phyloP scores from a whole-genome alignment of 495 filamentous ascomycete genomes.

The Penicillium pancosmium region DNA sequence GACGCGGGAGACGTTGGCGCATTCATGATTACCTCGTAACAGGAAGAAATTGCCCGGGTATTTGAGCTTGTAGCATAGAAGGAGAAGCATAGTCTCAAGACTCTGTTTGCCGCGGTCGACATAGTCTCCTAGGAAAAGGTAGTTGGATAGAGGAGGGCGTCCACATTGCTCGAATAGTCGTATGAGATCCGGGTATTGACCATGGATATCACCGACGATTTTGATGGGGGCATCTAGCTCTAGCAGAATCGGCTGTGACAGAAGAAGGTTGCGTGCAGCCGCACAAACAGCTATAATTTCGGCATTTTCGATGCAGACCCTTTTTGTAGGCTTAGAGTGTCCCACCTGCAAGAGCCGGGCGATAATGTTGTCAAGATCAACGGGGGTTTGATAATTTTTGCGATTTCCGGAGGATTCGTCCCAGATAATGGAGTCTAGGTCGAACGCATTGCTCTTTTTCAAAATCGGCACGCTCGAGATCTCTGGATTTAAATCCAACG shows the following conservation, averaged over 20 bases:
- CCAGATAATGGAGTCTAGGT: constrained; percentile 18
- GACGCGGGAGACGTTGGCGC: constrained; percentile 95
- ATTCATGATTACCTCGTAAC: constrained; percentile 95
- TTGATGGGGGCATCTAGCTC: constrained; percentile 95
- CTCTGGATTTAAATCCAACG: background rate
- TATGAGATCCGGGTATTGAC: constrained; percentile 98
- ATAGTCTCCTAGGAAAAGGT: constrained; percentile 95
- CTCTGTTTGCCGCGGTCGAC: constrained; percentile 98
- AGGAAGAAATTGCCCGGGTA: constrained; percentile 99
- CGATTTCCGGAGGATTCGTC: constrained; percentile 14
- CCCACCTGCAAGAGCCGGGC: constrained; percentile 89
- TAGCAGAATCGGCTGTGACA: constrained; percentile 87
- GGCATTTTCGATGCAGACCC: constrained; percentile 93
- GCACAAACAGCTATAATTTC: constrained; percentile 93
- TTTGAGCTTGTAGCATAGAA: constrained; percentile 98
- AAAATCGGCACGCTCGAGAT: constrained; percentile 7
- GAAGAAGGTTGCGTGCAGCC: constrained; percentile 86
- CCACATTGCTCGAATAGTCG: constrained; percentile 99
- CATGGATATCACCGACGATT: constrained; percentile 97
- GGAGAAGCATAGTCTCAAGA: constrained; percentile 91
- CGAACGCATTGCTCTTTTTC: constrained; percentile 12
- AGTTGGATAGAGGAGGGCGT: constrained; percentile 92
- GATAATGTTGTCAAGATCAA: constrained; percentile 97
- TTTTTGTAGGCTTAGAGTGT: constrained; percentile 96
- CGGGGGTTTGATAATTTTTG: constrained; percentile 8